Base-by-base conservation (phyloP, 2,329 filamentous ascomycete genomes). In the Bipolaris zeicola region DNA sequence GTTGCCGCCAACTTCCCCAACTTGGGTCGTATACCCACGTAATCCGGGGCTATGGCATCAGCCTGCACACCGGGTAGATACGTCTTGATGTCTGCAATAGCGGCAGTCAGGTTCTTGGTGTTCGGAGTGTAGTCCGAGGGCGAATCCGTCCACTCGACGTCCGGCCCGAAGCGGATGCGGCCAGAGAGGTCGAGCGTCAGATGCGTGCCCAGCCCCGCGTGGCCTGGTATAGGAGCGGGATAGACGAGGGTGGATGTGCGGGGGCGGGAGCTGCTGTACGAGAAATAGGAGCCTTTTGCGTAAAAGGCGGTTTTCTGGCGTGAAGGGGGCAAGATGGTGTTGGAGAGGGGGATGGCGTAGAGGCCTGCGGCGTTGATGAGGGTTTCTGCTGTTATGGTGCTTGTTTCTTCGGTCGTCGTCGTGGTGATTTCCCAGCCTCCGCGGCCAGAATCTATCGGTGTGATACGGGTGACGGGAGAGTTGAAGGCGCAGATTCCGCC, bases 231-330 rank as follows among this genome's bases (percentile, higher is more conserved):
- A 0, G 94, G 92, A 0, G 90, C 92, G 0, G 95, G 95, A 71
- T 98, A 99, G 48, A 99, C 82, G 20, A 99, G 85, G 0, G 89
- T 91, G 1, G 78, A 80, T 10, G 93, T 86, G 38, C 78, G 82
- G 0, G 92, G 93, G 1, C 71, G 70, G 0, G 87, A 85, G 1
- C 86, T 80, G 0, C 83, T 77, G 79, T 97, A 98, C 28, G 89
- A 90, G 79, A 96, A 98, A 80, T 99, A 99, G 58, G 91, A 94
- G 0, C 95, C 95, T 79, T 99, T 99, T 57, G 94, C 94, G 77
- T 89, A 98, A 80, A 85, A 90, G 5, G 92, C 84, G 22, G 77
- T 83, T 37, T 80, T 79, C 48, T 86, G 86, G 5, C 83, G 77
- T 0, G 79, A 75, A 0, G 66, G 31, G 0, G 88, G 87, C 0